Conservation (phyloP, 345 rosid genomes). For the Ceriops decandra region DNA sequence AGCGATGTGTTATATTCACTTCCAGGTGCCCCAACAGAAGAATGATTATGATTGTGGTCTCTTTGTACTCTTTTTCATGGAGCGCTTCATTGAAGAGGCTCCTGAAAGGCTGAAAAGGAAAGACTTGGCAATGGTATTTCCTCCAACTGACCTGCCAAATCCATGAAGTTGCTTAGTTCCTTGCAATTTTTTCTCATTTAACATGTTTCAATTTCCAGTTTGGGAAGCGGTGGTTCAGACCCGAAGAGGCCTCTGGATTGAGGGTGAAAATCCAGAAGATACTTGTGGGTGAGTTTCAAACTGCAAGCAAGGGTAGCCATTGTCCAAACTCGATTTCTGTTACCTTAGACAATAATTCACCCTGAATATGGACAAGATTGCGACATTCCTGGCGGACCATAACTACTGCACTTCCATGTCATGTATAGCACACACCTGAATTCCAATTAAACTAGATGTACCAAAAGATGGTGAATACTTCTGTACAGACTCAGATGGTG, state of each 20-base stretch:
- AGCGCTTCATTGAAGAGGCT: constrained; percentile 78
- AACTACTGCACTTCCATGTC: not conserved
- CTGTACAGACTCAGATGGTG: not conserved
- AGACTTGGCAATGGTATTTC: constrained; percentile 64
- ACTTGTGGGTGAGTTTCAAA: constrained; percentile 49
- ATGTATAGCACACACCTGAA: constrained; percentile 15
- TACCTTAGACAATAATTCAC: constrained; percentile 13
- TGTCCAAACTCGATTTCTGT: constrained; percentile 11
- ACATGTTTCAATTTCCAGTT: constrained; percentile 44
- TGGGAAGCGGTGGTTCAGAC: constrained; percentile 80
- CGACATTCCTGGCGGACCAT: not conserved
- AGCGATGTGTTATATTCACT: not conserved
- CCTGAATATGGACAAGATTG: constrained; percentile 22
- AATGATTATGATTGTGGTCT: constrained; percentile 94
- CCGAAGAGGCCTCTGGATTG: constrained; percentile 78
- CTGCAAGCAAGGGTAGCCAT: constrained; percentile 12
- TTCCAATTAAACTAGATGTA: not conserved
- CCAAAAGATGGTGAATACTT: not conserved
- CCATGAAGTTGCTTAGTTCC: not conserved
- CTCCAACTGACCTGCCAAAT: not conserved
- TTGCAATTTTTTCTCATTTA: not conserved
- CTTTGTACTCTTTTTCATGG: constrained; percentile 82
- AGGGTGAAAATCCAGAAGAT: constrained; percentile 55
- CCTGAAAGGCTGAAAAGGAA: constrained; percentile 76
- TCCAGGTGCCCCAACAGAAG: constrained; percentile 91